phyloP scores from a whole-genome alignment of 495 filamentous ascomycete genomes.

The Penicillium riverlandense region DNA sequence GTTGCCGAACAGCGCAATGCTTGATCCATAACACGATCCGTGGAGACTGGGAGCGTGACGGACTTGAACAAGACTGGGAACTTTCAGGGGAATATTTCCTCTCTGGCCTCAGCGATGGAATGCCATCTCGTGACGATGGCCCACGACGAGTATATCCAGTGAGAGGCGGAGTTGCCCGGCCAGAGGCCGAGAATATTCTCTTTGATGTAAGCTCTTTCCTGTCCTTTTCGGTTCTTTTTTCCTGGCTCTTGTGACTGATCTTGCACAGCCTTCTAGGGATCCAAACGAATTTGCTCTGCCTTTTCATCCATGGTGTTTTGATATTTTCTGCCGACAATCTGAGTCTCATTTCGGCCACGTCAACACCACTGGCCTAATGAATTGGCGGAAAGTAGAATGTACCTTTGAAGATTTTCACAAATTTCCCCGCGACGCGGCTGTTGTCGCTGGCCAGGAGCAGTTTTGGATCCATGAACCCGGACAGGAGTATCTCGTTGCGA shows the following conservation, averaged over 20 bases:
- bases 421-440: slow-evolving; percentile 7
- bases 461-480: slow-evolving; percentile 13
- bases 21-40: slow-evolving; percentile 10
- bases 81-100: slow-evolving; percentile 16
- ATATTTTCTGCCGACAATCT: slow-evolving; percentile 21
- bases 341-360: slow-evolving; percentile 8
- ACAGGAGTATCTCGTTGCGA: slow-evolving; percentile 20
- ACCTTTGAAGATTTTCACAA: not conserved
- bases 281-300: slow-evolving; percentile 15
- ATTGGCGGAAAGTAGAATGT: slow-evolving; percentile 15
- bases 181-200: slow-evolving; percentile 3
- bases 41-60: slow-evolving; percentile 7
- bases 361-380: slow-evolving; percentile 12
- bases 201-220: slow-evolving; percentile 1
- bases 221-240: no score
- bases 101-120: slow-evolving; percentile 18
- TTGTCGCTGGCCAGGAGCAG: slow-evolving; percentile 4
- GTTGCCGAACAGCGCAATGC: slow-evolving; percentile 21
- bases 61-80: slow-evolving; percentile 17
- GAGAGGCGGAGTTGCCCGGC: slow-evolving; percentile 4
- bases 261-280: not conserved
- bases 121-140: slow-evolving; percentile 10
- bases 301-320: slow-evolving; percentile 30
- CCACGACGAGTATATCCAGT: slow-evolving; percentile 2
- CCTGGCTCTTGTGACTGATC: not conserved